Evolutionary conservation across 176 grass and related monocot species (phyloP).

Genomic region (Zoysia pacifica): DNA sequence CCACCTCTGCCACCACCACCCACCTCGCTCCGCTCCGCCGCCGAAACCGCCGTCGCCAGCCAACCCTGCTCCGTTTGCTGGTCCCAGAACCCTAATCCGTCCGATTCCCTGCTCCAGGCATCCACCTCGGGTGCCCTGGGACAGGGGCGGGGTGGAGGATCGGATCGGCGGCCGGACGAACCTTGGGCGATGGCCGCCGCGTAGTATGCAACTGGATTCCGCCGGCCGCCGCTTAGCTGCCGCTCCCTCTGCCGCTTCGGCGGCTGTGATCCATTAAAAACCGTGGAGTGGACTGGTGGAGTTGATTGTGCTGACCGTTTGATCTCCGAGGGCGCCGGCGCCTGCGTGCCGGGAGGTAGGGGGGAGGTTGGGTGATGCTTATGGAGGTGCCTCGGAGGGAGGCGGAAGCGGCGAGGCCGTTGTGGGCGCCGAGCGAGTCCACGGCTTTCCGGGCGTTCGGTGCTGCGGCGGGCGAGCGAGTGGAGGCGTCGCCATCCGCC

Average conservation of each 20-base stretch:
- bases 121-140: neutral
- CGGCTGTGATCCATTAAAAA: constrained; percentile 43
- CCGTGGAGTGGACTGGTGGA: constrained; percentile 8
- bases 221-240: constrained; percentile 48
- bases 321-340: constrained; percentile 20
- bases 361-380: constrained; percentile 24
- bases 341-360: constrained; percentile 3
- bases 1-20: constrained; percentile 13
- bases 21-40: neutral
- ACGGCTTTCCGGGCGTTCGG: constrained; percentile 52
- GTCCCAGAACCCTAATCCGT: constrained; percentile 32
- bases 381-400: constrained; percentile 44
- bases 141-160: constrained; percentile 24
- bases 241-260: constrained; percentile 28
- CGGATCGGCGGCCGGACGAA: constrained; percentile 50
- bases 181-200: constrained; percentile 45
- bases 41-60: neutral
- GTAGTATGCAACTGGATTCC: constrained; percentile 60
- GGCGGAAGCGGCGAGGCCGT: constrained; percentile 23
- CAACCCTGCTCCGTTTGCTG: constrained; percentile 12
- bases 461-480: constrained; percentile 10
- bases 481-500: constrained; percentile 23
- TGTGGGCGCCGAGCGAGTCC: constrained; percentile 48
- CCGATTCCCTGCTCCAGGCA: constrained; percentile 35
- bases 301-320: constrained; percentile 28